phyloP scores from a whole-genome alignment of 495 filamentous ascomycete species.

The Hyaloscypha variabilis region DNA sequence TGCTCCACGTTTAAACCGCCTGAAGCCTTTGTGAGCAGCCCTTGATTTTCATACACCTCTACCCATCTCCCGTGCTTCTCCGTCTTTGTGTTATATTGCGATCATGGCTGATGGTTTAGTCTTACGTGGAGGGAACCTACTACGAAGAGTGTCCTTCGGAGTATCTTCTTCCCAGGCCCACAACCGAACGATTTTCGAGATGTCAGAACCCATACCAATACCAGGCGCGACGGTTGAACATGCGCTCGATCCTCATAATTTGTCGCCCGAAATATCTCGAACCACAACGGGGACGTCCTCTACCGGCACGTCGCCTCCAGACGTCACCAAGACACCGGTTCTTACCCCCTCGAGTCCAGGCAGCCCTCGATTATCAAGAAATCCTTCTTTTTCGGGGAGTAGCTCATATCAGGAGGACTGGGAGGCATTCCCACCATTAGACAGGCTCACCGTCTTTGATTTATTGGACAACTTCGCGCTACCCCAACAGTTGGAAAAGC shows the following conservation, averaged over 20 bases:
- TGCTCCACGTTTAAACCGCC: neutral
- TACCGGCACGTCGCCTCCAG: constrained; percentile 40
- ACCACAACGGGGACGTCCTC: constrained; percentile 35
- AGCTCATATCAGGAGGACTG: constrained; percentile 86
- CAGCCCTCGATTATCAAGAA: constrained; percentile 64
- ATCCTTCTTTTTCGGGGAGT: constrained; percentile 74
- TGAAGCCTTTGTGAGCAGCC: neutral
- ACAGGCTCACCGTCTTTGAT: constrained; percentile 89
- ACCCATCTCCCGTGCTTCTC: neutral
- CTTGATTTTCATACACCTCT: neutral
- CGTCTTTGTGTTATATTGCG: neutral
- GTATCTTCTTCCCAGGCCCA: constrained; percentile 37
- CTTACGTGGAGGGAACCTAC: constrained; percentile 40
- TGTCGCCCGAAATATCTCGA: constrained; percentile 27
- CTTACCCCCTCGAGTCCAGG: constrained; percentile 46
- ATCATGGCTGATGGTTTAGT: constrained; percentile 43
- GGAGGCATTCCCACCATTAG: constrained; percentile 84
- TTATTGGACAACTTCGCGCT: constrained; percentile 92
- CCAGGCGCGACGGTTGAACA: constrained; percentile 24
- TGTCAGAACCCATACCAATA: constrained; percentile 47
- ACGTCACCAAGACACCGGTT: constrained; percentile 46
- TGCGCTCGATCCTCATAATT: constrained; percentile 16
- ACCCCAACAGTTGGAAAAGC: constrained; percentile 82
- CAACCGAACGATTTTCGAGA: constrained; percentile 42
- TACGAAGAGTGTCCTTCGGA: constrained; percentile 43